Evolutionary conservation across 192 early-diverging fungal species (phyloP).

Genomic region (Linnemannia hyalina): DNA sequence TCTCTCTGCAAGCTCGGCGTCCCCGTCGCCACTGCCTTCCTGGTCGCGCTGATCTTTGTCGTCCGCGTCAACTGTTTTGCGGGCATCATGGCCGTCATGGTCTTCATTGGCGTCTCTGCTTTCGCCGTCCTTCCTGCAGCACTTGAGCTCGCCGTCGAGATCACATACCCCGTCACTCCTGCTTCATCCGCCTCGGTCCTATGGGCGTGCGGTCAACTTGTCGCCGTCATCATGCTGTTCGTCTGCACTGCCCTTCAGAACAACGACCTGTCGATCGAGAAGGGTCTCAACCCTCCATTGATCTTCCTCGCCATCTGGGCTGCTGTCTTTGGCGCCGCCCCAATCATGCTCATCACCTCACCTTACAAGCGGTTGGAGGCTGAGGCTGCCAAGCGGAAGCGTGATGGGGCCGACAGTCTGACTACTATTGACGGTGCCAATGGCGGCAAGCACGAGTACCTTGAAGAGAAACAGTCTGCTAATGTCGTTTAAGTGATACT

Average conservation of each 20-base stretch:
- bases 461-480: too few relatives aligned
- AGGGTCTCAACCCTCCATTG: slow-evolving; percentile 26
- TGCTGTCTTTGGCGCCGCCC: slow-evolving; percentile 14
- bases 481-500: too few relatives aligned
- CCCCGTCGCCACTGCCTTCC: slow-evolving; percentile 44
- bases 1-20: slow-evolving; percentile 55
- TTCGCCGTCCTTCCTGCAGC: slow-evolving; percentile 27
- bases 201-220: slow-evolving; percentile 28
- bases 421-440: background rate
- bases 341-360: slow-evolving; percentile 23
- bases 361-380: slow-evolving; percentile 28
- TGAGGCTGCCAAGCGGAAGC: slow-evolving; percentile 9
- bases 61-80: slow-evolving; percentile 14
- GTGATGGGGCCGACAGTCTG: background rate
- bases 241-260: slow-evolving; percentile 12
- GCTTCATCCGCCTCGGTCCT: slow-evolving; percentile 33
- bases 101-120: slow-evolving; percentile 21
- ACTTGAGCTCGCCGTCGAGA: slow-evolving; percentile 39
- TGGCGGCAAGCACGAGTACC: background rate
- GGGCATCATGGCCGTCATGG: slow-evolving; percentile 12
- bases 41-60: slow-evolving; percentile 53
- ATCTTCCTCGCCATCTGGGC: slow-evolving; percentile 34
- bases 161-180: slow-evolving; percentile 37
- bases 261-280: slow-evolving; percentile 7
- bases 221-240: slow-evolving; percentile 24